Conservation (phyloP, 768 basidiomycete species). For the Coprinopsis strossmayeri region DNA sequence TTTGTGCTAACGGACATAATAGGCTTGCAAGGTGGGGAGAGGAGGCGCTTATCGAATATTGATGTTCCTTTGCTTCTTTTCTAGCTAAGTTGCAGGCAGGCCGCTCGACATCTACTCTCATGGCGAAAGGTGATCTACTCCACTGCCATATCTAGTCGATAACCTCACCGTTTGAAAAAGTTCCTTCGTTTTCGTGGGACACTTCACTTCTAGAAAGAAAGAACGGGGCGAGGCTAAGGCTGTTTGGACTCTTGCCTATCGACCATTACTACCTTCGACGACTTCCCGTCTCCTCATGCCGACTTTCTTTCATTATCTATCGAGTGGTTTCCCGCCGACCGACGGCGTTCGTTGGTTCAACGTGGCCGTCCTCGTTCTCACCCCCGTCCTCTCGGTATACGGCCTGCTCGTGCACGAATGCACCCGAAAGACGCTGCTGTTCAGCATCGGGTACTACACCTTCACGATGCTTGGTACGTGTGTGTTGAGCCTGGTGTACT, state of each 20-base stretch:
- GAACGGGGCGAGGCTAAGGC: too few relatives aligned
- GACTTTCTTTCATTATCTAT: conserved; percentile 10
- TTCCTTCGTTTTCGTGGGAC: background rate
- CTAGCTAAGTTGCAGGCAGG: background rate
- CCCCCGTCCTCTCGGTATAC: conserved; percentile 66
- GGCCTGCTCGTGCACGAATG: conserved; percentile 49
- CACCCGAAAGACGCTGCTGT: conserved; percentile 49
- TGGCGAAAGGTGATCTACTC: background rate
- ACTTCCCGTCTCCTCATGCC: background rate
- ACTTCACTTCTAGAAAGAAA: background rate
- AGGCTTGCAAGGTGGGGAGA: background rate
- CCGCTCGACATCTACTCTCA: background rate
- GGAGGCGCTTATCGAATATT: too few relatives aligned
- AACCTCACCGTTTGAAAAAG: background rate
- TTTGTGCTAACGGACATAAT: background rate
- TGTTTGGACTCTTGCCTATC: background rate
- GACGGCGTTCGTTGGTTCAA: conserved; percentile 73
- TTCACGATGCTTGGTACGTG: conserved; percentile 78
- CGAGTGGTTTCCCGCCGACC: conserved; percentile 38
- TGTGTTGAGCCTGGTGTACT: background rate
- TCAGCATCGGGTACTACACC: conserved; percentile 66
- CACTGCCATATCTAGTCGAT: background rate
- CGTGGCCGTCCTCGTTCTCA: conserved; percentile 57
- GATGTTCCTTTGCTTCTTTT: background rate
- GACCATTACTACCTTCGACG: background rate